Evolutionary conservation across 2,329 filamentous ascomycete species (phyloP).

Genomic region (Fusarium sp.): DNA sequence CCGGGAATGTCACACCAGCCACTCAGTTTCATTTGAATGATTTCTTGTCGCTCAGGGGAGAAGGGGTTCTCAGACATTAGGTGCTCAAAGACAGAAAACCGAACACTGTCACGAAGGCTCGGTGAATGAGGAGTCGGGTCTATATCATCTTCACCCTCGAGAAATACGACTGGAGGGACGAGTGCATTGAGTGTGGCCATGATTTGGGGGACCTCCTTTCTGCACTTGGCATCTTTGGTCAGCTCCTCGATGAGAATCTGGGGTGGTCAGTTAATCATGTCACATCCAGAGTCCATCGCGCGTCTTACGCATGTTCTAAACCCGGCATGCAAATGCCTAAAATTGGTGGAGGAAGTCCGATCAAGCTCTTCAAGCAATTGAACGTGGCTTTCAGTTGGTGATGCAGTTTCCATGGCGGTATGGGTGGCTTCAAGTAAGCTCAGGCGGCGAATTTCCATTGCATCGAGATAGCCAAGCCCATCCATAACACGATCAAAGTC

Average conservation of each 20-base stretch:
- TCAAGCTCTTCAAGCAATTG: slow-evolving; percentile 48
- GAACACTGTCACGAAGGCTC: slow-evolving; percentile 50
- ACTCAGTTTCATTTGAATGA: slow-evolving; percentile 47
- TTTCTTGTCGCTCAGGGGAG: slow-evolving; percentile 32
- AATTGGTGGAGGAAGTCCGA: slow-evolving; percentile 44
- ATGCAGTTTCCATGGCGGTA: slow-evolving; percentile 16
- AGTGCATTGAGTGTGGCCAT: slow-evolving; percentile 53
- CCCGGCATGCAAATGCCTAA: slow-evolving; percentile 47
- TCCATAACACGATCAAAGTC: slow-evolving; percentile 42
- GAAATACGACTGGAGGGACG: slow-evolving; percentile 45
- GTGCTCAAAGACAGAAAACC: slow-evolving; percentile 51
- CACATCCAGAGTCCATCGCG: background rate
- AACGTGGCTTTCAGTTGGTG: slow-evolving; percentile 15
- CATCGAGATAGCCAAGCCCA: slow-evolving; percentile 48
- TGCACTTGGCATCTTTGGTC: slow-evolving; percentile 3
- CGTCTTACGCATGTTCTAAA: slow-evolving; percentile 49
- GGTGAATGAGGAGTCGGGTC: slow-evolving; percentile 46
- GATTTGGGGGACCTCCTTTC: slow-evolving; percentile 34
- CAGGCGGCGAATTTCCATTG: slow-evolving; percentile 48
- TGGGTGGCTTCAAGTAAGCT: slow-evolving; percentile 42
- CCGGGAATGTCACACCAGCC: slow-evolving; percentile 48
- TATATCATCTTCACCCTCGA: slow-evolving; percentile 36
- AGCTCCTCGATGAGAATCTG: slow-evolving; percentile 47
- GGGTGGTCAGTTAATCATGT: background rate
- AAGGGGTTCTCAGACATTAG: slow-evolving; percentile 44